Base-by-base conservation (phyloP, 768 basidiomycete genomes). In the Tulasnella sp. region DNA sequence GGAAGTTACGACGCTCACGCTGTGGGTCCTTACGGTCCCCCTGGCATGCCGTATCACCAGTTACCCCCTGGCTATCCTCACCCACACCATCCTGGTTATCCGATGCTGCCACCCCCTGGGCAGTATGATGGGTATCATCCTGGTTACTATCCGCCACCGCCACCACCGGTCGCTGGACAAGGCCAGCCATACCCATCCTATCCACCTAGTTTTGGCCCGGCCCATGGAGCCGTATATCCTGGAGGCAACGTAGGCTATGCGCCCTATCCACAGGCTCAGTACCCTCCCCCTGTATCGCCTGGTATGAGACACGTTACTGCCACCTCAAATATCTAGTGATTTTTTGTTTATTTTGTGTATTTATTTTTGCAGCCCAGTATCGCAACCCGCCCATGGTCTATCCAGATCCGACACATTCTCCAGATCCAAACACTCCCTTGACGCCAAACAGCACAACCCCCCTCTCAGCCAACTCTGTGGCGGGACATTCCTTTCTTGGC, bases 401-500 rank as follows among this genome's bases (percentile, higher is more conserved):
- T 31, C 45, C 62, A 66, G 60, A 59, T 43, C 62, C 25, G 42
- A 46, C 49, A 0, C 27, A 27, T 2, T 52, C 61, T 15, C 42
- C 61, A 21, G 31, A 38, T 19, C 46, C 61, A 19, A 25, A 54
- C 48, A 62, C 59, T 8, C 44, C 61, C 34, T 21, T 56, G 59
- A 56, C 61, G 34, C 44, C 59, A 31, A 41, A 34, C 31, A 61
- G 31, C 43, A 57, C 62, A 38, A 48, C 62, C 30, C 61, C 62
- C 19, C 21, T 50, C 49, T 41, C 62, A 42, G 61, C 68, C 56
- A 61, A 61, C 54, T 46, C 66, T 50, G 38, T 60, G 60, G 69
- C 67, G 66, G 74, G 65, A 49, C 81, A 83, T 81, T 84, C 83
- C 81, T 84, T 84, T 83, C 83, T 80, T 78, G 80, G 80, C 76